Base-by-base conservation (phyloP, 228 moss, liverwort and hornwort genomes). In the Sphagnum fallax region DNA sequence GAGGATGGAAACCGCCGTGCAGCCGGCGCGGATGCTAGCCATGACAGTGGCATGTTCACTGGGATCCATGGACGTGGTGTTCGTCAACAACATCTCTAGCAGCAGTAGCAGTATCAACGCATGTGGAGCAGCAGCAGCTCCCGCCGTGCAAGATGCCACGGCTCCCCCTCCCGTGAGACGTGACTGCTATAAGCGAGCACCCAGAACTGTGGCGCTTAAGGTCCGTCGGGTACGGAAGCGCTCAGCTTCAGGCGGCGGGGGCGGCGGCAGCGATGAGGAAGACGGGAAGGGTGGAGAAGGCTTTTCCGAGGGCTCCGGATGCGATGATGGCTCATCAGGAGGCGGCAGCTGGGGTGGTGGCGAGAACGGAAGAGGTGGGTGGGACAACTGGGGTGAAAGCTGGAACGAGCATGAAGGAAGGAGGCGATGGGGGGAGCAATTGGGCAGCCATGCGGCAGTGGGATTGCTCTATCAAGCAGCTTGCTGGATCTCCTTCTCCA, bases 401-500 rank as follows among this genome's bases (percentile, higher is more conserved):
- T 83, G 83, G 83, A 80, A 83, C n/a, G 32, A 32, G 32, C 32
- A 32, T 32, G 83, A 80, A 10, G 83, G 80, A 8, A 77, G 77
- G 52, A 71, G 69, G 52, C 74, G 72, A 8, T 80, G 80, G 83
- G 74, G 75, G 0, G 80, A 83, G 12, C 32, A 32, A 32, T 32
- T 32, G 32, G 32, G 32, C 32, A 79, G 80, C 2, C 69, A 55
- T 16, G 80, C 77, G 47, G 83, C 83, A 4, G 65, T 83, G 60
- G 47, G 79, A 48, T 72, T 83, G 66, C 67, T 83, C 13, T 83
- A 83, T 63, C 80, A 83, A 74, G 72, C 75, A 11, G 83, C 83
- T 13, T 83, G 83, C 52, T 83, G 83, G 83, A 77, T 83, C 18
- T 83, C 83, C 57, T 58, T 83, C 52, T 83, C 83, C 58, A 83